These are phyloP conservation scores for Omphalea diandra DNA, from an alignment of 441 rosid species.

Conservation along the genomic window DNA sequence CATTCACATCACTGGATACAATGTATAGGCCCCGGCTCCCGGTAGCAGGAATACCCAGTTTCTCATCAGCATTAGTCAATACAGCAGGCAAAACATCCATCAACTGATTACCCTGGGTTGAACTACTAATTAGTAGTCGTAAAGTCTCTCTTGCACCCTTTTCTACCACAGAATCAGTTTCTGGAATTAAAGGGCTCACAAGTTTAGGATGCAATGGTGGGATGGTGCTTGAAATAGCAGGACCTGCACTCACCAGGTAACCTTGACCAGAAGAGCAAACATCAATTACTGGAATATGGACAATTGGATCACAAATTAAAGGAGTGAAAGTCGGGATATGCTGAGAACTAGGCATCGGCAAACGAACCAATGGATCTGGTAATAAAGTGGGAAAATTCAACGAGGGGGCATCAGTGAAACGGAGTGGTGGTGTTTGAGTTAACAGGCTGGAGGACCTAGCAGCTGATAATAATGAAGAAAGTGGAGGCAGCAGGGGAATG, in stretches of 20 bases:
- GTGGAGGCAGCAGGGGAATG: conserved; percentile 61
- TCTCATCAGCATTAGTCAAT: conserved; percentile 37
- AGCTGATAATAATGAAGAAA: conserved; percentile 56
- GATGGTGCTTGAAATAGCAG: conserved; percentile 56
- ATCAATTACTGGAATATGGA: conserved; percentile 84
- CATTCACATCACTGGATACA: conserved; percentile 46
- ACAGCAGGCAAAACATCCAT: conserved; percentile 46
- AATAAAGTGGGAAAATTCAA: conserved; percentile 59
- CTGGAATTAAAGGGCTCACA: conserved; percentile 51
- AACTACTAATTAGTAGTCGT: conserved; percentile 68
- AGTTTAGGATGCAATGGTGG: conserved; percentile 55
- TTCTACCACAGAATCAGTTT: conserved; percentile 61
- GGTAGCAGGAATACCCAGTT: conserved; percentile 31
- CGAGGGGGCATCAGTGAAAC: conserved; percentile 62
- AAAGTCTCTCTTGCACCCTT: conserved; percentile 93
- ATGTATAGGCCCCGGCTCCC: conserved; percentile 70
- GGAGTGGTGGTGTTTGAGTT: conserved; percentile 47
- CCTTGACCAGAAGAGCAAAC: conserved; percentile 94
- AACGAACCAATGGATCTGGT: conserved; percentile 57
- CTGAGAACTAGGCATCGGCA: conserved; percentile 60
- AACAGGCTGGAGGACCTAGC: conserved; percentile 43
- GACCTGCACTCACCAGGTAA: conserved; percentile 84
- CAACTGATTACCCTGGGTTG: conserved; percentile 47
- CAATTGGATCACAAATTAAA: conserved; percentile 85
- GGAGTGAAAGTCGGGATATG: conserved; percentile 79